Conservation (phyloP, 2,329 filamentous ascomycete genomes). For the Lojkania enalia region DNA sequence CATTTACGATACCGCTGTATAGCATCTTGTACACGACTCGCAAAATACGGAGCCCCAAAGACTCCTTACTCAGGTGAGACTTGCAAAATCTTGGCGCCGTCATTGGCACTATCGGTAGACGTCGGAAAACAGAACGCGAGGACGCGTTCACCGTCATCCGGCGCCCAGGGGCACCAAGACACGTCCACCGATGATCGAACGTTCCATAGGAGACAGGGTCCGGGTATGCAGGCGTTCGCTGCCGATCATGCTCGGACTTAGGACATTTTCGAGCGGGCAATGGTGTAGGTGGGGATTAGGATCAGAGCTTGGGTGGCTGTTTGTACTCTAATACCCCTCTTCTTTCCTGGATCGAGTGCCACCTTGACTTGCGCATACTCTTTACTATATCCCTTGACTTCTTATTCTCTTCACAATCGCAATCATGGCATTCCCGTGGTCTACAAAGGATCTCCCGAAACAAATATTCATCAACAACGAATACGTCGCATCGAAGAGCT, state of each 20-base stretch:
- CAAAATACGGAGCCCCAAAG: constrained; percentile 5
- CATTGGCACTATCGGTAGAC: constrained; percentile 5
- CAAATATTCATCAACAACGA: constrained; percentile 47
- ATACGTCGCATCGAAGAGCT: constrained; percentile 42
- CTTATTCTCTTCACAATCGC: constrained; percentile 9
- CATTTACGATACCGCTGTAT: too few species aligned
- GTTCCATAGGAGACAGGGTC: too few species aligned
- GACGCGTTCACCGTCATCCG: constrained; percentile 13
- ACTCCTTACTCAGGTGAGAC: constrained; percentile 18
- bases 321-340: constrained; percentile 26
- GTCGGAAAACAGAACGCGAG: constrained; percentile 35
- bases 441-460: constrained; percentile 42
- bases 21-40: constrained; percentile 8
- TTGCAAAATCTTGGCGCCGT: constrained; percentile 7
- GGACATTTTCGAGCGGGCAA: constrained; percentile 9
- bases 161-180: not conserved
- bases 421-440: constrained; percentile 37
- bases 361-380: not conserved
- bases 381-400: not conserved
- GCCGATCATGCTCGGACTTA: constrained; percentile 13
- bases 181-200: too few species aligned
- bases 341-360: constrained; percentile 12
- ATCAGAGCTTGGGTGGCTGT: too few species aligned
- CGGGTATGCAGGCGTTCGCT: too few species aligned
- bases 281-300: too few species aligned